Evolutionary conservation across 2,329 filamentous ascomycete genomes (phyloP), one percentile per base, ranked within the genome.

Genomic region (Cadophora gregata): DNA sequence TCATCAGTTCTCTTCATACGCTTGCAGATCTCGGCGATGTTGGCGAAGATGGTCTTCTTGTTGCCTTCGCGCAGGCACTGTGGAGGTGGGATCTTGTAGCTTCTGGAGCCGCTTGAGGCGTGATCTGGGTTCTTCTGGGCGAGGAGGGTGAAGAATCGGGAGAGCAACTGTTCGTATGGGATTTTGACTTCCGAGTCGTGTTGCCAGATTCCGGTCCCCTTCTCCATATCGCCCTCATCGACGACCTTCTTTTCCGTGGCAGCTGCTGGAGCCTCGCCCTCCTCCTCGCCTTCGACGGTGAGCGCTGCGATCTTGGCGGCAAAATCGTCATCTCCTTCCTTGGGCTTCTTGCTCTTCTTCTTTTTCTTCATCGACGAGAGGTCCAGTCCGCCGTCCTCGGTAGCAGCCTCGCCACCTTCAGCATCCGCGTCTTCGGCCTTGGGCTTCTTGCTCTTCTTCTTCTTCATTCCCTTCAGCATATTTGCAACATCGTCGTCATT

Each of bases 41-140:
- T 99, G 85, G 95, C 96, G 78, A 99, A 99, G 78, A 99, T 97
- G 70, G 96, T 99, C 90, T 97, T 97, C 88, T 97, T 96, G 89
- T 99, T 99, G 80, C 96, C 96, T 93, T 99, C 96, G 83, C 96
- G 94, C 78, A 98, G 89, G 83, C 96, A 98, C 85, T 99, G 96
- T 60, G 96, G 96, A 62, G 96, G 96, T 62, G 96, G 96, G 75
- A 99, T 99, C 89, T 98, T 98, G 89, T 98, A 99, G 81, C 92
- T 96, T 86, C 93, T 96, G 77, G 90, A 89, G 73, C 93, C 93
- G 79, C 89, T 92, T 70, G 92, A 91, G 71, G 95, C 90, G 77
- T 98, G 91, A 79, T 99, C 96, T 75, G 96, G 96, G 85, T 99
- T 97, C 85, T 96, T 94, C 81, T 95, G 92, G 81, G 96, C 90